Evolutionary conservation across 2,329 filamentous ascomycete genomes (phyloP).

Genomic region (Paraconiothyrium sp.): DNA sequence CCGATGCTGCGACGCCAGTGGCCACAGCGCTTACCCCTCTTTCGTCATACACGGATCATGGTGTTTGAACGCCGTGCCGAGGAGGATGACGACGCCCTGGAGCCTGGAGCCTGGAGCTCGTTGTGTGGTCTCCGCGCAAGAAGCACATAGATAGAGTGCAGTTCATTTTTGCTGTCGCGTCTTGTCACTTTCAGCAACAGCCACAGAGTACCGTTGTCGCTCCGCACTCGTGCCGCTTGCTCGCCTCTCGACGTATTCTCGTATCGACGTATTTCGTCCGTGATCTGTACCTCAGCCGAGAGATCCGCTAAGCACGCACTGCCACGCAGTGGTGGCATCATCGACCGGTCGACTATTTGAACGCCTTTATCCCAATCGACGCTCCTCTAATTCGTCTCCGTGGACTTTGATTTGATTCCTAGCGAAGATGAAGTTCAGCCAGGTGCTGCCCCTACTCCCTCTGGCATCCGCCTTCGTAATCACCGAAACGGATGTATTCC

Average conservation of each 20-base stretch:
- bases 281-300: slow-evolving; percentile 16
- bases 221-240: background rate
- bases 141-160: background rate
- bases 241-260: slow-evolving; percentile 13
- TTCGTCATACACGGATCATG: slow-evolving; percentile 22
- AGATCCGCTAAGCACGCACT: slow-evolving; percentile 22
- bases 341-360: slow-evolving; percentile 31
- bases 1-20: background rate
- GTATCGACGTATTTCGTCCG: slow-evolving; percentile 3
- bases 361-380: background rate
- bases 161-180: no score
- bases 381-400: slow-evolving; percentile 16
- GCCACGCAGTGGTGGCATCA: slow-evolving; percentile 43
- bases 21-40: slow-evolving; percentile 19
- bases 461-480: slow-evolving; percentile 63
- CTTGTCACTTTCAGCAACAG: no score
- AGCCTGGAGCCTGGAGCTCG: slow-evolving; percentile 21
- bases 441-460: slow-evolving; percentile 60
- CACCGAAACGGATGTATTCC: slow-evolving; percentile 60
- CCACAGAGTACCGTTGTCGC: background rate
- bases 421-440: slow-evolving; percentile 59
- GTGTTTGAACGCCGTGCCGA: slow-evolving; percentile 5
- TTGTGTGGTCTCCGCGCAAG: slow-evolving; percentile 17
- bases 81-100: slow-evolving; percentile 27
- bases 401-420: slow-evolving; percentile 15